Evolutionary conservation across 805 yeast genomes (phyloP), one percentile per base, ranked within the genome.

Genomic region (Candida glaebosa): DNA sequence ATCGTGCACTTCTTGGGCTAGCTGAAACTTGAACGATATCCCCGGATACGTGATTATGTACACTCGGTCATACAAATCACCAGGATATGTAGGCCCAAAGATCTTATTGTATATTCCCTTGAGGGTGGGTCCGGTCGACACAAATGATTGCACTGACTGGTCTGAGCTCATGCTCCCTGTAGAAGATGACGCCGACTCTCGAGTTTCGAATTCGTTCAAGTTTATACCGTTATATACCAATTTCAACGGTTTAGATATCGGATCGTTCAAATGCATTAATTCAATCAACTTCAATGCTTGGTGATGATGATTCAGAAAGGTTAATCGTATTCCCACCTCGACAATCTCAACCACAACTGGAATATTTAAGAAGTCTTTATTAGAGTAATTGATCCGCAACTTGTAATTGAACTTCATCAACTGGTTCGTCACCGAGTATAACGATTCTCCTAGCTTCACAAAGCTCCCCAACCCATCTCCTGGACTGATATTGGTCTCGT

Each of bases 61-160:
- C 16, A 54, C 46, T 10, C 55, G 51, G 15, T 49, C 34, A 3
- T 44, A 47, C 1, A 42, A 40, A 34, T 62, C 56, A 0, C 84
- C 85, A 1, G 82, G 81, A 44, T 74, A 78, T 0, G 85, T 79
- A 2, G 84, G 84, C 0, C 86, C 86, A 52, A 80, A 76, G 2
- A 72, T 63, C 51, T 71, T 74, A 50, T 79, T 78, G 55, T 80
- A 80, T 2, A 79, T 64, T 14, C 63, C 57, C 35, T 70, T 72
- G 47, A 78, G 62, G 1, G 40, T 40, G 5, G 47, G 41, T 17
- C 47, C 44, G n/a, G 30, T 24, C 2, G 34, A 40, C n/a, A 26
- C n/a, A n/a, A 37, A 22, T 5, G 43, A 31, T 9, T 40, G 33
- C 5, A 16, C 9, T 2, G 49, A 40, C 5, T 43, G 24, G 4